Conservation (phyloP, 2,329 filamentous ascomycete genomes). For the Chaetomium strumarium region DNA sequence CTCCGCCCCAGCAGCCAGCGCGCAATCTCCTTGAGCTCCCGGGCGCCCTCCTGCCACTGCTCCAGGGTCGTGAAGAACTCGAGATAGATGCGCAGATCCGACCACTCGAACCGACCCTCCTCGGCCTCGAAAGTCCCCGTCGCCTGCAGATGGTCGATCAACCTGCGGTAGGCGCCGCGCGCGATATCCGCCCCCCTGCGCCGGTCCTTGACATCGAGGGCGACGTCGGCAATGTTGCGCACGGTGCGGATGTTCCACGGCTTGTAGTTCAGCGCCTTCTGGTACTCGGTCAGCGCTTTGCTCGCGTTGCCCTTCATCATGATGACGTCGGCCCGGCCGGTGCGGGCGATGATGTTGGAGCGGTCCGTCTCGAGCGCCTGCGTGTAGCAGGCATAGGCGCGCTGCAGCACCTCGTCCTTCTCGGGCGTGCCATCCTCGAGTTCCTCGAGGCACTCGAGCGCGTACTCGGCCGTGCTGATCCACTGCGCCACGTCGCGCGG, state of each 20-base stretch:
- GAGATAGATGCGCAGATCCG: conserved; percentile 77
- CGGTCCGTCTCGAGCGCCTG: conserved; percentile 54
- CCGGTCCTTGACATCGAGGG: conserved; percentile 44
- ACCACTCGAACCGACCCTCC: conserved; percentile 56
- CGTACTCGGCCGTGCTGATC: conserved; percentile 54
- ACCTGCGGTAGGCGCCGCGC: conserved; percentile 43
- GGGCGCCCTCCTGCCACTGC: conserved; percentile 60
- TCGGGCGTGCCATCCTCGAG: conserved; percentile 38
- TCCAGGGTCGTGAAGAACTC: conserved; percentile 67
- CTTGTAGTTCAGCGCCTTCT: conserved; percentile 45
- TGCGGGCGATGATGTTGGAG: conserved; percentile 50
- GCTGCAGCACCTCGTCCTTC: conserved; percentile 30
- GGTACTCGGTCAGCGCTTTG: conserved; percentile 52
- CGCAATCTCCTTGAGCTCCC: conserved; percentile 63
- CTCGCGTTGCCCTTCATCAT: conserved; percentile 50
- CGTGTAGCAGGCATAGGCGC: conserved; percentile 54
- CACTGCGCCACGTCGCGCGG: conserved; percentile 56
- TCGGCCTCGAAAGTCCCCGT: conserved; percentile 31
- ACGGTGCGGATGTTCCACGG: conserved; percentile 51
- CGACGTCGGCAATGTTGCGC: conserved; percentile 51
- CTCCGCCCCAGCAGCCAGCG: conserved; percentile 77
- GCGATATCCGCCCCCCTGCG: conserved; percentile 38
- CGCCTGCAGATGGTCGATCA: conserved; percentile 39
- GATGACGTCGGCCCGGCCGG: conserved; percentile 54
- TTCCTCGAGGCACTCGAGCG: conserved; percentile 43